Evolutionary conservation across 305 asterid genomes (phyloP).

Genomic region (Euphrasia arctica): DNA sequence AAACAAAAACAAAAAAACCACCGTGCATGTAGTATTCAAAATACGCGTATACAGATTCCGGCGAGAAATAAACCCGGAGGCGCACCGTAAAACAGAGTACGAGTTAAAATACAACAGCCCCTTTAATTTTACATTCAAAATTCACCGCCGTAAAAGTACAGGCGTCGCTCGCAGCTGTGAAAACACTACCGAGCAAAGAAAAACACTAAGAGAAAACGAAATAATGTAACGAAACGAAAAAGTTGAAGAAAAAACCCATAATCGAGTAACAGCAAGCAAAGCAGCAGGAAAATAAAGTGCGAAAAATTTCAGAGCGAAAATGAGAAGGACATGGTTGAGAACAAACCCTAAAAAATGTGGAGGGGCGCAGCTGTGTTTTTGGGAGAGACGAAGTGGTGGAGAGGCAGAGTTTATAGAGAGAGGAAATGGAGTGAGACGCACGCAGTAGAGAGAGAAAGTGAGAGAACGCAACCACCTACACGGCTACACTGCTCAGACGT

Average conservation of each 20-base stretch:
- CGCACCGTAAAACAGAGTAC: neutral
- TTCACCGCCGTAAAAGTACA: neutral
- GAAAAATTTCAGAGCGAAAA: too few species aligned
- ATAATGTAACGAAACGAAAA: too few species aligned
- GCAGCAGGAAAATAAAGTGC: too few species aligned
- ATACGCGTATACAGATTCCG: neutral
- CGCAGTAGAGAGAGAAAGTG: neutral
- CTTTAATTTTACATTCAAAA: neutral
- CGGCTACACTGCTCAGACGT: neutral
- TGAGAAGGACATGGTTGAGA: neutral
- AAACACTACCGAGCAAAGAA: neutral
- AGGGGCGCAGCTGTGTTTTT: neutral
- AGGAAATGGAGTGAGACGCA: too few species aligned
- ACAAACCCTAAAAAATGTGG: neutral
- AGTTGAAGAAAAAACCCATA: neutral
- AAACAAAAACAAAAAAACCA: neutral
- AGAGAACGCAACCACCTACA: neutral
- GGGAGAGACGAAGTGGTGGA: neutral
- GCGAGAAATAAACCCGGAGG: neutral
- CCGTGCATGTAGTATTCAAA: neutral
- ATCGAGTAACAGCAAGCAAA: neutral
- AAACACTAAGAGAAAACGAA: neutral
- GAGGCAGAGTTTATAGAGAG: neutral
- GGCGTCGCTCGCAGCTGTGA: neutral
- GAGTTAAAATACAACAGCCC: neutral